Base-by-base conservation (phyloP, 345 rosid species). In the Aurinia saxatilis region DNA sequence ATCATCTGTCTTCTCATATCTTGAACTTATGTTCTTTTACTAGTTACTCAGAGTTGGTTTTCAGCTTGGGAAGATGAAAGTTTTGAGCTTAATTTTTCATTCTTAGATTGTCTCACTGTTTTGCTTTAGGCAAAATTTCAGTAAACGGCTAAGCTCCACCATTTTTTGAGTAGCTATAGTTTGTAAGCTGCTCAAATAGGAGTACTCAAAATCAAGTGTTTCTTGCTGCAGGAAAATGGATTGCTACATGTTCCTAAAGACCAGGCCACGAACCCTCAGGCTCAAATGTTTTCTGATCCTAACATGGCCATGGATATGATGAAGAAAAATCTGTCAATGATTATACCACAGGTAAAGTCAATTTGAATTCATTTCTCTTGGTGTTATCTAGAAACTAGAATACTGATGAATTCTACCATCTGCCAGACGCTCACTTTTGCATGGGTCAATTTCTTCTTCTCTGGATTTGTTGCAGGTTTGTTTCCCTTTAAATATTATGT, bases 371-470 rank as follows among this genome's bases (percentile, higher is more conserved):
- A 5, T 46, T 12, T 38, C 46, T 63, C 27, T 30, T 71, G 0
- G 0, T 5, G 36, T 36, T 45, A 13, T 60, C 67, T 17, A 42
- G 40, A 0, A 47, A 30, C 36, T 45, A 9, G n/a, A 49, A 57
- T 57, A 48, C 67, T 68, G 14, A 72, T 38, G 45, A 29, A 55
- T 10, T 40, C 47, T 68, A n/a, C 44, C 66, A 45, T 56, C 74
- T 67, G 49, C 57, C 84, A 95, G 99, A 90, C 96, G 27, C 93
- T 95, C 40, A 95, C 99, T 71, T 90, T 83, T 75, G 98, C 99
- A 0, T 95, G 93, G 93, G 99, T 95, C 84, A 95, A 95, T 86
- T 90, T 95, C 71, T 95, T 95, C 95, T 95, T 95, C 84, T 95
- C 96, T 62, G 98, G 96, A 48, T 92, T 92, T 71, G 98, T 92